Evolutionary conservation across 208 protist species (phyloP).

Genomic region (Trypanosoma brucei): DNA sequence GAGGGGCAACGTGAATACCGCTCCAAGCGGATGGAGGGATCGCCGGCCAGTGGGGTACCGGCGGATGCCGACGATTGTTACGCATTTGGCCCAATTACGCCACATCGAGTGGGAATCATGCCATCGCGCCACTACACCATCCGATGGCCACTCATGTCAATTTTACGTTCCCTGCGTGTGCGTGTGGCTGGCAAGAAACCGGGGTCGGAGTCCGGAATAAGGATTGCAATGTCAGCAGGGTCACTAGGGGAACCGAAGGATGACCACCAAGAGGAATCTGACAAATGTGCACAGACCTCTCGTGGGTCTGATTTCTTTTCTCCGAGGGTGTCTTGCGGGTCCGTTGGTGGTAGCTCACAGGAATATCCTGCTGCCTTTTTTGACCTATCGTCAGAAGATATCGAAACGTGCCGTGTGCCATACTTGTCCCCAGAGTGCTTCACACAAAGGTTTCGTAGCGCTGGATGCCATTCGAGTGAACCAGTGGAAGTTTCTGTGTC

Average conservation of each 20-base stretch:
- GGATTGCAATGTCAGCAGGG: neutral
- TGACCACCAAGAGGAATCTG: no score
- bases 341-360: neutral
- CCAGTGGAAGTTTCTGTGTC: constrained; percentile 6
- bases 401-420: constrained; percentile 32
- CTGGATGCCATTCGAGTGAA: neutral
- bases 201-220: neutral
- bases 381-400: constrained; percentile 37
- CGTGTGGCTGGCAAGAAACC: constrained; percentile 1
- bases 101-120: constrained; percentile 45
- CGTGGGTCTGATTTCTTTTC: neutral
- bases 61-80: constrained; percentile 40
- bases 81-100: constrained; percentile 65
- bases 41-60: neutral
- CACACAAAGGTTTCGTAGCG: neutral
- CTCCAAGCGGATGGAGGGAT: neutral
- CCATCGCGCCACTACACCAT: constrained; percentile 29
- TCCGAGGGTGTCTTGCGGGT: neutral
- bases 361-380: constrained; percentile 37
- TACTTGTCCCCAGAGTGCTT: constrained; percentile 72
- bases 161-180: constrained; percentile 48
- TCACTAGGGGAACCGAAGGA: neutral
- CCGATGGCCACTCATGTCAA: constrained; percentile 43
- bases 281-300: neutral
- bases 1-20: constrained; percentile 2